A percentile compares a stretch with the other conserved stretches of the same genome.
These are phyloP conservation scores for Sarocladium brachiariae DNA, from an alignment of 2,329 filamentous ascomycete species.

Conservation along the genomic window DNA sequence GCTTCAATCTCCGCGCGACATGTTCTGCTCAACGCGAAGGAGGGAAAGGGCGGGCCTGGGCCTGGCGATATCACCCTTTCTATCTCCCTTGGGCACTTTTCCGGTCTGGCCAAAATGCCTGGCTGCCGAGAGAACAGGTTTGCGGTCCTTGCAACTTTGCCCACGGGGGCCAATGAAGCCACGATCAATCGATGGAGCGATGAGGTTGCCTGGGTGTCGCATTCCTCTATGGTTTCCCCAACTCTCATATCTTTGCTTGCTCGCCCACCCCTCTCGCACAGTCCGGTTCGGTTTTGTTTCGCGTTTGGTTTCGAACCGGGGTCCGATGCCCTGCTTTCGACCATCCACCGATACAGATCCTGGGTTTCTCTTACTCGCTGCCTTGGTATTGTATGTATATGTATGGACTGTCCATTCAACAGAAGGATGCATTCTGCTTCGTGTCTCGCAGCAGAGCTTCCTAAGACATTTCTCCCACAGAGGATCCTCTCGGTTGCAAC, in stretches of 20 bases:
- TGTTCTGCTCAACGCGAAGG: neutral
- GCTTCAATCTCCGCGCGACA: constrained; percentile 8
- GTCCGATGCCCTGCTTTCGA: neutral
- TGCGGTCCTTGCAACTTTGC: too few species aligned
- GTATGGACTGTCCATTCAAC: too few species aligned
- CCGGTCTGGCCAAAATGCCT: too few species aligned
- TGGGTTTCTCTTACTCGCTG: too few species aligned
- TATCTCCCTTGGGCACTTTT: too few species aligned
- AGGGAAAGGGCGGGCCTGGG: neutral
- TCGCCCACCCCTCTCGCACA: neutral
- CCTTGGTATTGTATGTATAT: too few species aligned
- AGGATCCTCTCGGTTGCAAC: constrained; percentile 1
- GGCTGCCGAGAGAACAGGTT: constrained; percentile 1
- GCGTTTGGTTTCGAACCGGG: neutral
- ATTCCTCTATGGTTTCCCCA: neutral
- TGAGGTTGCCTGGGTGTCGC: neutral
- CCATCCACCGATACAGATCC: too few species aligned
- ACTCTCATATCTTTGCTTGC: neutral
- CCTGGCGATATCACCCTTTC: neutral
- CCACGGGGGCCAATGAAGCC: too few species aligned
- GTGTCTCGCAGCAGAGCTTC: too few species aligned
- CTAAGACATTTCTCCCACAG: neutral
- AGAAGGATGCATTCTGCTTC: too few species aligned
- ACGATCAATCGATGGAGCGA: constrained; percentile 3
- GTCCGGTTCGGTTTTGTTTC: constrained; percentile 1